Evolutionary conservation across 495 filamentous ascomycete species (phyloP).

Genomic region (Sordaria brevicollis): DNA sequence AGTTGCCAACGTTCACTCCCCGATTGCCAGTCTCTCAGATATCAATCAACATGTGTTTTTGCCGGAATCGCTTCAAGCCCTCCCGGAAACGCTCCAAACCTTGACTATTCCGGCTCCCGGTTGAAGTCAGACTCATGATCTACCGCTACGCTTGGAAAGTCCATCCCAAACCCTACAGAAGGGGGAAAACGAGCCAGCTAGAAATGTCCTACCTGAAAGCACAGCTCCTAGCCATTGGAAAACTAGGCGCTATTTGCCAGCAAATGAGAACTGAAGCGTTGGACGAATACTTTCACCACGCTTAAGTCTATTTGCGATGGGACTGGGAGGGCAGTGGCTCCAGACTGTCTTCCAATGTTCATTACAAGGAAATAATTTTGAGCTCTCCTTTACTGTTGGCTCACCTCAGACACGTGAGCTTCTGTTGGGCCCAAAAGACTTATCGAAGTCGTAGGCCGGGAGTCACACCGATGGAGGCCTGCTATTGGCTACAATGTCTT

Average conservation of each 20-base stretch:
- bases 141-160: neutral
- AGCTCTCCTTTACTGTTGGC: neutral
- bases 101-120: neutral
- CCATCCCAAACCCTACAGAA: neutral
- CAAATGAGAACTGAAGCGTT: neutral
- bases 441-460: no score
- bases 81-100: neutral
- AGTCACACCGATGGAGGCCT: neutral
- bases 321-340: neutral
- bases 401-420: neutral
- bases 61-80: neutral
- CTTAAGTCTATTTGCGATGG: neutral
- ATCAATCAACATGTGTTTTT: neutral
- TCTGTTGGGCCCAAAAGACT: neutral
- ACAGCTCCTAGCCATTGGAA: neutral
- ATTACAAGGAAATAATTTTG: neutral
- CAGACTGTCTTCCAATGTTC: accelerated
- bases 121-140: neutral
- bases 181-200: neutral
- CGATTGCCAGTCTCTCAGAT: neutral
- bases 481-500: neutral
- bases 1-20: neutral
- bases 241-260: neutral
- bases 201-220: neutral
- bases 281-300: neutral